These are phyloP conservation scores for Dillenia suffruticosa DNA, from an alignment of 164 flowering plant genomes.

Conservation along the genomic window DNA sequence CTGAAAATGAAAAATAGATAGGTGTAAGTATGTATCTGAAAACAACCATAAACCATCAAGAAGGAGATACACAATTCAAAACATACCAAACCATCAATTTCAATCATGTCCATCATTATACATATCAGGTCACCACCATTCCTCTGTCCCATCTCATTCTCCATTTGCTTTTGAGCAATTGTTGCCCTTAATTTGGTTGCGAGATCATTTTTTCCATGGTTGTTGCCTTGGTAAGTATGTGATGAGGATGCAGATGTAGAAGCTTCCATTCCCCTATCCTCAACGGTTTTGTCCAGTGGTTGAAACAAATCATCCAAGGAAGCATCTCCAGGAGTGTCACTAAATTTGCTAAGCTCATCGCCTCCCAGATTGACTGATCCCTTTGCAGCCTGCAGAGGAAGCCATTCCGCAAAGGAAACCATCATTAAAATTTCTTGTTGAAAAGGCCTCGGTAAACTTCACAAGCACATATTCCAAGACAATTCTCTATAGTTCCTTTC, in stretches of 20 bases:
- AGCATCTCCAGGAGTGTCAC: constrained; percentile 96
- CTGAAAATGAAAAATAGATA: constrained; percentile 43
- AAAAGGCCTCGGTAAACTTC: no score
- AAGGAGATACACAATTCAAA: constrained; percentile 1
- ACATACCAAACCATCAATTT: constrained; percentile 82
- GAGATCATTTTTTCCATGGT: constrained; percentile 70
- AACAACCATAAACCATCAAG: background rate
- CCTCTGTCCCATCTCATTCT: constrained; percentile 65
- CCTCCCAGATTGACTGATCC: constrained; percentile 34
- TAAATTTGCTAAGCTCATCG: constrained; percentile 81
- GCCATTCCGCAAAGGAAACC: constrained; percentile 3
- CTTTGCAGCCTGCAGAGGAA: constrained; percentile 48
- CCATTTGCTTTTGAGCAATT: constrained; percentile 85
- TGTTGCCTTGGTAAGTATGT: constrained; percentile 39
- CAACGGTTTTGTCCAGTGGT: constrained; percentile 52
- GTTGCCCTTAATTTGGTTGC: constrained; percentile 81
- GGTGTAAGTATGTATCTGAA: background rate
- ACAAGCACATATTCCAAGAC: no score
- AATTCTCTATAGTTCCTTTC: no score
- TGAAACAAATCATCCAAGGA: constrained; percentile 94
- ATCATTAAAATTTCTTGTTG: no score
- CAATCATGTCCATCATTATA: constrained; percentile 82
- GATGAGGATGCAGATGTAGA: constrained; percentile 76
- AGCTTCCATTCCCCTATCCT: constrained; percentile 56
- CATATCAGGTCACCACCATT: constrained; percentile 75